Percentiles rank a stretch among this genome's conserved stretches.
phyloP scores from a whole-genome alignment of 192 early-diverging fungal genomes.

The Endogone sp. region DNA sequence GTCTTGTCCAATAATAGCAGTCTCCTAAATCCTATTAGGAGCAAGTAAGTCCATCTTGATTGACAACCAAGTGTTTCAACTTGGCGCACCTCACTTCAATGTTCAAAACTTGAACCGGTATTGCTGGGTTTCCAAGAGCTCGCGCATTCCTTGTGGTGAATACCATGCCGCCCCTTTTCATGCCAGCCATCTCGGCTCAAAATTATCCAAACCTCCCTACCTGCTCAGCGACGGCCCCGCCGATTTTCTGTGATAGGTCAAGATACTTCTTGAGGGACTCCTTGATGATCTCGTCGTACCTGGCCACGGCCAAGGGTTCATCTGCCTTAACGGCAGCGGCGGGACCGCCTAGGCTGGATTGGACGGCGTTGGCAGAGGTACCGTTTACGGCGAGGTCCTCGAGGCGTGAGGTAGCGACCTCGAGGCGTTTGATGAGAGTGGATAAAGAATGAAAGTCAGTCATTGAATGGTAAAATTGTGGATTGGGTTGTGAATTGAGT shows the following conservation, averaged over 20 bases:
- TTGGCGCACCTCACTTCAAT: too few species aligned
- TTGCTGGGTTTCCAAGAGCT: too few species aligned
- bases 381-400: conserved; percentile 74
- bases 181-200: not conserved
- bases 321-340: conserved; percentile 33
- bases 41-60: too few species aligned
- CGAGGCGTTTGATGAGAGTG: conserved; percentile 84
- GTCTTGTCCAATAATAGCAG: too few species aligned
- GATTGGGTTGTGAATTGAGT: too few species aligned
- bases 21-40: too few species aligned
- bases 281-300: conserved; percentile 48
- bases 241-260: conserved; percentile 44
- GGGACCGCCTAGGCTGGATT: conserved; percentile 29
- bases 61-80: too few species aligned
- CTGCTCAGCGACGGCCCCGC: conserved; percentile 54
- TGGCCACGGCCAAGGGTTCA: conserved; percentile 44
- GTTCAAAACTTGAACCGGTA: too few species aligned
- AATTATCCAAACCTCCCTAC: conserved; percentile 44
- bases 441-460: conserved; percentile 57
- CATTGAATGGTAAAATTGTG: too few species aligned
- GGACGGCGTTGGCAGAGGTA: conserved; percentile 38
- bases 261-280: conserved; percentile 39
- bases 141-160: not conserved
- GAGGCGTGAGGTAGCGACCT: conserved; percentile 85
- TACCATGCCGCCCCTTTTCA: conserved; percentile 7